Percentiles rank a stretch among this genome's conserved stretches.
Evolutionary conservation across 441 rosid species (phyloP).

Genomic region (Macaranga tanarius): DNA sequence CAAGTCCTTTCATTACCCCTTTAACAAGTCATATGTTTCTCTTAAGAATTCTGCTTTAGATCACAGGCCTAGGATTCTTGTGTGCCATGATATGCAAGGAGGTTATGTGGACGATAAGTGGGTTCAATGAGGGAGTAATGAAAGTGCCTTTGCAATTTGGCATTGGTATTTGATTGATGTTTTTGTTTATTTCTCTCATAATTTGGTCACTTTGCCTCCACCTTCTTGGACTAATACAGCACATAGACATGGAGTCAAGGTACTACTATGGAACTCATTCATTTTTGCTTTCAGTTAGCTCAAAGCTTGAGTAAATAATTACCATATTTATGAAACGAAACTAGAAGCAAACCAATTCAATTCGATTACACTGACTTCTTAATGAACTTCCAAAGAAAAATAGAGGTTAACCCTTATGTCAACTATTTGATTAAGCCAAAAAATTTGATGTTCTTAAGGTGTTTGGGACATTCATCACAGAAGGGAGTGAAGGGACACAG

Average conservation of each 20-base stretch:
- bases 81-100: conserved; percentile 65
- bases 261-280: conserved; percentile 10
- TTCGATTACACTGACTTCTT: too few relatives aligned
- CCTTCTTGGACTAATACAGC: conserved; percentile 19
- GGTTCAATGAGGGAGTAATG: conserved; percentile 76
- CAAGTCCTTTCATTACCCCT: conserved; percentile 76
- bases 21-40: conserved; percentile 52
- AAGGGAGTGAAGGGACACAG: conserved; percentile 62
- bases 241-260: conserved; percentile 87
- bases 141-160: conserved; percentile 43
- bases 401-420: background rate
- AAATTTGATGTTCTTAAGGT: conserved; percentile 41
- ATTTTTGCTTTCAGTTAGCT: background rate
- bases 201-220: background rate
- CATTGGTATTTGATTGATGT: background rate
- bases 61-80: conserved; percentile 32
- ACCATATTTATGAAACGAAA: too few relatives aligned
- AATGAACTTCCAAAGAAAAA: background rate
- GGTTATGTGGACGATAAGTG: conserved; percentile 74
- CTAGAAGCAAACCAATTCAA: too few relatives aligned
- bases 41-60: conserved; percentile 22
- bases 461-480: conserved; percentile 82
- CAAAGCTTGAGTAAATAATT: background rate
- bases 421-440: background rate
- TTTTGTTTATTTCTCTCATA: conserved; percentile 2